Base-by-base conservation (phyloP, 148 eudicot species). In the Rhododendron henanense region DNA sequence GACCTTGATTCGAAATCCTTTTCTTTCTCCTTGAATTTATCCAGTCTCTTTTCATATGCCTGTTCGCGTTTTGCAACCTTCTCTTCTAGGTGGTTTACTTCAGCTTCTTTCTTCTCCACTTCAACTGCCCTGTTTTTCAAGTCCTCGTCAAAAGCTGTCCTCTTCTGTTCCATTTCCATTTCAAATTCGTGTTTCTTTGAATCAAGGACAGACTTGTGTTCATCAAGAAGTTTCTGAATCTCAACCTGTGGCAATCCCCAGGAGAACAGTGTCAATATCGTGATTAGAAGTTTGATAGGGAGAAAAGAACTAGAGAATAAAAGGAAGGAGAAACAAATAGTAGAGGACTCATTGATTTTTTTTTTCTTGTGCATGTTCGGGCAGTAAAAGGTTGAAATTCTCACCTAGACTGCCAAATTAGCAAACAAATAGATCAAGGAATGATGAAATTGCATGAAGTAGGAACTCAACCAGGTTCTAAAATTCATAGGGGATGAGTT, bases 221-320 rank as follows among this genome's bases (percentile, higher is more conserved):
- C 95, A 69, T 97, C 98, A 88, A 95, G 84, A 87, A 94, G 95
- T 89, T 93, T 91, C 90, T 97, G 95, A 82, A 97, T 90, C 90
- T 92, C 99, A 79, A 73, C 88, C 99, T 97, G 92, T 89, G 86
- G 48, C 77, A 74, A 78, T 48, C 13, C 53, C 77, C 85, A 37
- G 11, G 33, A 77, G 81, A 87, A 31, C 5, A 77, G 23, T 25
- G 19, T 51, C 23, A 85, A 18, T 28, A 81, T 6, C 31, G 31
- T 8, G 18, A 44, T 50, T 25, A 57, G 25, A 28, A 3, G 10
- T 25, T 39, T 10, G 76, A 71, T 71, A 71, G 6, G 41, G 76
- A 71, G 76, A 33, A 75, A 15, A 75, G 10, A 75, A 16, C 47
- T 18, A 35, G 8, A 37, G 74, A 85, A 31, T n/a, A 48, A 21